Conservation (phyloP, 1,284 basidiomycete species). For the Melampsora medusae region DNA sequence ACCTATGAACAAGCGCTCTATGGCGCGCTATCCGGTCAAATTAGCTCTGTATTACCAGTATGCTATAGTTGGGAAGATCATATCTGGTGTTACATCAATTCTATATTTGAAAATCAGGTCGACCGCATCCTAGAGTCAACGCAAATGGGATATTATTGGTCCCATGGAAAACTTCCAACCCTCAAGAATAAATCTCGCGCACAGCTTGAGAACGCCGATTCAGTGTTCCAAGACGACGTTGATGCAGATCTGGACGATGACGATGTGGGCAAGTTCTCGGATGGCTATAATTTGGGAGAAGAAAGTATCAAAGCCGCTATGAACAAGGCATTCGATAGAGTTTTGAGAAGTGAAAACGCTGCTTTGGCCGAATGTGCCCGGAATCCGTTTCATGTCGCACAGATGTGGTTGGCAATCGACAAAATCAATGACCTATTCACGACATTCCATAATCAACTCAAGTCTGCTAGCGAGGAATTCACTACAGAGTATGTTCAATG, state of each 20-base stretch:
- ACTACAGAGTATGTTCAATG: conserved; percentile 63
- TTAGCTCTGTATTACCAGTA: conserved; percentile 69
- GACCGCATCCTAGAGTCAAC: conserved; percentile 57
- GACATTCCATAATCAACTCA: conserved; percentile 68
- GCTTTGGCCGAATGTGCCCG: conserved; percentile 61
- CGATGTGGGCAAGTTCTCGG: conserved; percentile 52
- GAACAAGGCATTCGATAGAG: conserved; percentile 33
- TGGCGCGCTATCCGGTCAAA: conserved; percentile 81
- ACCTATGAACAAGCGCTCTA: conserved; percentile 78
- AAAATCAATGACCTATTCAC: conserved; percentile 68
- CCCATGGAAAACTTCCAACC: conserved; percentile 24
- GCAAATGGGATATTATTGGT: conserved; percentile 40
- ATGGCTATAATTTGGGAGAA: background rate
- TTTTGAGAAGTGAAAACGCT: conserved; percentile 34
- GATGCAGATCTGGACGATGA: conserved; percentile 52
- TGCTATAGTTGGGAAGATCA: conserved; percentile 91
- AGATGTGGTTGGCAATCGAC: conserved; percentile 79
- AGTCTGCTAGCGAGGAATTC: conserved; percentile 55
- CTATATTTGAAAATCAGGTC: conserved; percentile 78
- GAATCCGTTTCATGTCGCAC: conserved; percentile 80
- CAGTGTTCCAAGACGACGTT: conserved; percentile 49
- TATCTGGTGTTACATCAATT: conserved; percentile 84
- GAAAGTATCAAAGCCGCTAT: conserved; percentile 26
- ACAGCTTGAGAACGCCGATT: conserved; percentile 41
- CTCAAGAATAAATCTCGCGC: conserved; percentile 1